A percentile compares a stretch with the other conserved stretches of the same genome.
Evolutionary conservation across 2,329 filamentous ascomycete genomes (phyloP).

Genomic region (Penicillium palitans): DNA sequence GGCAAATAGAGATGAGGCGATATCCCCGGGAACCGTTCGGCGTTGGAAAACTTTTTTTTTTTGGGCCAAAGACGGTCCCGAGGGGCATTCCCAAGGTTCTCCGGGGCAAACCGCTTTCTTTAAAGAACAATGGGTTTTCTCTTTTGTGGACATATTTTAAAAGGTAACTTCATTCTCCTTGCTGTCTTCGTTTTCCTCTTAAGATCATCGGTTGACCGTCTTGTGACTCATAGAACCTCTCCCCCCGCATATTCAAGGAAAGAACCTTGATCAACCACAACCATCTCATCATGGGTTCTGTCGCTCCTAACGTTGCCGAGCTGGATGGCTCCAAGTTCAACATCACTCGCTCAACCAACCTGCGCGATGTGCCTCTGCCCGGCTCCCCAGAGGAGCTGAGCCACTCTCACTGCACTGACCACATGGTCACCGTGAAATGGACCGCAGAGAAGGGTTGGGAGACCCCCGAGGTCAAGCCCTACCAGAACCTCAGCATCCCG

Average conservation of each 20-base stretch:
- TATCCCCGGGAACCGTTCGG: slow-evolving; percentile 15
- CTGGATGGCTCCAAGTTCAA: slow-evolving; percentile 44
- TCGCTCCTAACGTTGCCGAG: slow-evolving; percentile 32
- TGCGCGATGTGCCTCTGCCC: slow-evolving; percentile 39
- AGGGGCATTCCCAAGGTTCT: not conserved
- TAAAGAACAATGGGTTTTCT: slow-evolving; percentile 14
- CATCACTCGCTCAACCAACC: slow-evolving; percentile 39
- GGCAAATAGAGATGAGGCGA: slow-evolving; percentile 9
- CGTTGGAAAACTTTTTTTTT: slow-evolving; percentile 24
- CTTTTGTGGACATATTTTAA: not conserved
- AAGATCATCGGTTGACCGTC: not conserved
- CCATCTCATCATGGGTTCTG: slow-evolving; percentile 32
- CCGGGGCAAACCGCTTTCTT: slow-evolving; percentile 21
- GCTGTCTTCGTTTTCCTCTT: not conserved
- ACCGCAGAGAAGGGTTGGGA: slow-evolving; percentile 66
- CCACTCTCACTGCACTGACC: slow-evolving; percentile 66
- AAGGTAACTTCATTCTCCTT: not conserved
- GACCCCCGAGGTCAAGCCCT: slow-evolving; percentile 71
- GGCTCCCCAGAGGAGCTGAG: slow-evolving; percentile 44
- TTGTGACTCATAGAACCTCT: slow-evolving; percentile 16
- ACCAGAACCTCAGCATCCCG: slow-evolving; percentile 74
- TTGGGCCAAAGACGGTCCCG: slow-evolving; percentile 4
- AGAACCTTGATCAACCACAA: not conserved
- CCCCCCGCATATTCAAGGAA: not conserved
- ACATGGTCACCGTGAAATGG: slow-evolving; percentile 81